A percentile compares a stretch with the other conserved stretches of the same genome.
Evolutionary conservation across 768 basidiomycete species (phyloP).

Genomic region (Lactarius quietus): DNA sequence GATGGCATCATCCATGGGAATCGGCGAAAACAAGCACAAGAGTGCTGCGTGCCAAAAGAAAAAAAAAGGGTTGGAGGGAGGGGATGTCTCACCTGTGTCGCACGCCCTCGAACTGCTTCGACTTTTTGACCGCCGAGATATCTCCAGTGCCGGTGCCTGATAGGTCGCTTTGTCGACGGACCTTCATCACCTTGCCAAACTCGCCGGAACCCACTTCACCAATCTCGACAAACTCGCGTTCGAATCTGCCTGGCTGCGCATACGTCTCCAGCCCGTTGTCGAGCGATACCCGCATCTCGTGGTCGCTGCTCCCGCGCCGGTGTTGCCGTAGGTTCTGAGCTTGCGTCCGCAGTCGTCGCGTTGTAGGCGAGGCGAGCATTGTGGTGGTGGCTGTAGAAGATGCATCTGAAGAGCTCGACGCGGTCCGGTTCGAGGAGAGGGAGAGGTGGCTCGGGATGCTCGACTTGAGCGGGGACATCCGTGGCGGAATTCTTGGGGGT

Average conservation of each 20-base stretch:
- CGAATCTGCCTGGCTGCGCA: conserved; percentile 63
- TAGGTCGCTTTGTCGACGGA: conserved; percentile 57
- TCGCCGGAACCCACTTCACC: conserved; percentile 87
- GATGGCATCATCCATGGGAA: conserved; percentile 9
- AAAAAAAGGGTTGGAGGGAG: neutral
- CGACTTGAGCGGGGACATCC: conserved; percentile 47
- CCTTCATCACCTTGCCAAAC: conserved; percentile 91
- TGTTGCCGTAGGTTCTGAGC: neutral
- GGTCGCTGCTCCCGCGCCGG: conserved; percentile 6
- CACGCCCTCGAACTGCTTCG: conserved; percentile 85
- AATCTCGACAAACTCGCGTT: conserved; percentile 74
- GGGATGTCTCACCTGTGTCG: conserved; percentile 71
- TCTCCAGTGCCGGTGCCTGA: conserved; percentile 25
- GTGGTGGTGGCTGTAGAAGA: conserved; percentile 40
- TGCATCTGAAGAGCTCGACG: conserved; percentile 47
- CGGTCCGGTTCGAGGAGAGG: conserved; percentile 44
- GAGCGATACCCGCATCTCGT: conserved; percentile 1
- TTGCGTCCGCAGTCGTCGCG: neutral
- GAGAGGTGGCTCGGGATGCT: conserved; percentile 34
- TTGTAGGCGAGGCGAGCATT: conserved; percentile 14
- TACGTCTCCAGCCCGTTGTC: conserved; percentile 32
- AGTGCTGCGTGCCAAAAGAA: conserved; percentile 14
- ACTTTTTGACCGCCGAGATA: conserved; percentile 90
- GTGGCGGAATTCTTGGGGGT: conserved; percentile 45
- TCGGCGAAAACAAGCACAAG: neutral